Base-by-base conservation (phyloP, 352 stramenopile genomes). In the Globisporangium yorkense region DNA sequence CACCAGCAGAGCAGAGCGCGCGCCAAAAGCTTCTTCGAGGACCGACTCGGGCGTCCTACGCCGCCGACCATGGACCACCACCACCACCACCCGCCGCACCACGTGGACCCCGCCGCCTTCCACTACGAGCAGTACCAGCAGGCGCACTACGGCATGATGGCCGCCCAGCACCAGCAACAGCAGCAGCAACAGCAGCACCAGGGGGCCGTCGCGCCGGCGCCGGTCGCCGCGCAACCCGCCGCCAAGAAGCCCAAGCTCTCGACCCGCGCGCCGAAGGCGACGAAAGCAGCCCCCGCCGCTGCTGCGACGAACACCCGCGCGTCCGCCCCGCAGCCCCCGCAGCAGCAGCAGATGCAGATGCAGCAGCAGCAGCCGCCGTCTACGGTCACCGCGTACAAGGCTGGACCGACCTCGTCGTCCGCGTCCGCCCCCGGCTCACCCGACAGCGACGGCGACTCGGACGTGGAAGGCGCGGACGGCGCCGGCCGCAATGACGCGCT, bases 101-200 rank as follows among this genome's bases (percentile, higher is more conserved):
- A 63, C 56, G 63, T 77, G 20, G 75, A 82, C 54, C 60, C 68
- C 7, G 21, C 55, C 43, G 47, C 18, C 27, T 81, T 80, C 59
- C 75, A 74, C 64, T 85, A 85, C 61, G 75, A 81, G 33, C 56
- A 71, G 21, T 82, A 83, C 60, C 75, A 85, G 59, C 72, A 77
- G 62, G 44, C 44, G 9, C 77, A 85, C 44, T 65, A 59, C 45
- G 45, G 52, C 39, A 59, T 65, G 59, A 16, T 58, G 61, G 56
- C 21, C 62, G 77, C 54, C 9, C 49, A 39, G 4, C 37, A 20
- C 21, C 49, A 35, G 18, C 49, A 54, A 13, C 29, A 27, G 5
- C 27, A 54, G 8, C 33, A 31, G n/a, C 54, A 53, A 37, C 41
- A 43, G 35, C 13, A 9, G 41, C 27, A 35, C 41, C 53, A 68